Conservation (phyloP, 179 eudicot genomes). For the Gypsophila paniculata region DNA sequence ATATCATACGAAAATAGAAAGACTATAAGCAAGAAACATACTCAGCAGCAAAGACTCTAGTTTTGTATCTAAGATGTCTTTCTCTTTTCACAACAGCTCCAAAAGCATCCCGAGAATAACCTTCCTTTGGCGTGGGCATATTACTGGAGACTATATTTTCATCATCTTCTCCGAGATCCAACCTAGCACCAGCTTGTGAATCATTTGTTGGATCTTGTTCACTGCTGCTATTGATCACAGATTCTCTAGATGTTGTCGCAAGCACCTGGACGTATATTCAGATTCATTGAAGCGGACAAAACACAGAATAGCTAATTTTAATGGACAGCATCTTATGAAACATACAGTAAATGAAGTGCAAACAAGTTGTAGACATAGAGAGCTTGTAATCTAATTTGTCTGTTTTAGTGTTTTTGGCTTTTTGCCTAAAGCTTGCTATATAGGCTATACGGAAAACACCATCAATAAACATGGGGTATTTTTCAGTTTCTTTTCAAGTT, state of each 20-base stretch:
- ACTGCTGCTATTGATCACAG: conserved; percentile 32
- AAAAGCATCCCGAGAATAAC: conserved; percentile 40
- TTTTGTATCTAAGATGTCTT: conserved; percentile 84
- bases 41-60: conserved; percentile 97
- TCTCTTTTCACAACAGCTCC: conserved; percentile 48
- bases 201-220: conserved; percentile 41
- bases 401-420: not conserved
- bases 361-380: not conserved
- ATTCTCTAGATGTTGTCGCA: conserved; percentile 59
- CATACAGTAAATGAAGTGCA: not conserved
- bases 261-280: conserved; percentile 52
- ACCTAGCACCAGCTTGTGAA: conserved; percentile 41
- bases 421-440: not conserved
- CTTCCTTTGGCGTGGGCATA: conserved; percentile 35
- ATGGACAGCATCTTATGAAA: not conserved
- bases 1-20: not conserved
- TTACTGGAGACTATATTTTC: conserved; percentile 86
- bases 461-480: not conserved
- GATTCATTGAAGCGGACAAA: conserved; percentile 8
- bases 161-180: conserved; percentile 69
- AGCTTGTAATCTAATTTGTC: not conserved
- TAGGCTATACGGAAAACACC: conserved; percentile 1
- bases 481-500: conserved; percentile 2
- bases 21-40: conserved; percentile 40
- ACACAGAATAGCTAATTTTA: not conserved